Evolutionary conservation across 2,329 filamentous ascomycete genomes (phyloP), one percentile per base, ranked within the genome.

Genomic region (Verticillium klebahnii): DNA sequence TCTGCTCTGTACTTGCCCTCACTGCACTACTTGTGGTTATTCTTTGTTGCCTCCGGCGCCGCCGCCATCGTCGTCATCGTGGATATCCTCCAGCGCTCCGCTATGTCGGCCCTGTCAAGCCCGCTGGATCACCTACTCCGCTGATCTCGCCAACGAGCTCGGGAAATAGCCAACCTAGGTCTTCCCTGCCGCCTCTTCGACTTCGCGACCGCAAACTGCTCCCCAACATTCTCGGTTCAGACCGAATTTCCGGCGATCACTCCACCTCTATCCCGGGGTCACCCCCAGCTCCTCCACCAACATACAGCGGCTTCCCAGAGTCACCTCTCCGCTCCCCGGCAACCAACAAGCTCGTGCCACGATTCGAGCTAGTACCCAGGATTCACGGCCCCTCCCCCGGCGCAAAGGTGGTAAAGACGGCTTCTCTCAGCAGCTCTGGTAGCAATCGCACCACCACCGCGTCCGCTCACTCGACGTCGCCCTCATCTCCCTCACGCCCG

Each of bases 151-250:
- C 79, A 0, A 68, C 72, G 0, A 62, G 68, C 8, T 75, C 75
- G 1, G 65, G 69, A n/a, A 66, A 68, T n/a, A 69, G 50, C 54
- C 56, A 39, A 45, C 57, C 68, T 39, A 59, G 65, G 2, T 73
- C 73, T 0, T 66, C 80, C 29, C 80, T 77, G 0, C 81, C 82
- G 1, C 82, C 82, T 0, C 76, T 77, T 2, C 77, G 80, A 19
- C 75, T 85, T 2, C 74, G 78, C 59, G 80, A 83, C 58, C 76
- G 81, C 6, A 77, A 71, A 39, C 74, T 80, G 57, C 74, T 84
- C 19, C 72, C 78, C 1, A 72, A 75, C 9, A 32, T 56, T 7
- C 8, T 34, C 1, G 55, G 29, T 14, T 55, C 57, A 6, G n/a
- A 8, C 7, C 54, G 25, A 32, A 17, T 11, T 2, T 17, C 54